Percentiles rank a stretch among this genome's conserved stretches.
phyloP scores from a whole-genome alignment of 805 yeast species.

The Wickerhamiella lipophila region DNA sequence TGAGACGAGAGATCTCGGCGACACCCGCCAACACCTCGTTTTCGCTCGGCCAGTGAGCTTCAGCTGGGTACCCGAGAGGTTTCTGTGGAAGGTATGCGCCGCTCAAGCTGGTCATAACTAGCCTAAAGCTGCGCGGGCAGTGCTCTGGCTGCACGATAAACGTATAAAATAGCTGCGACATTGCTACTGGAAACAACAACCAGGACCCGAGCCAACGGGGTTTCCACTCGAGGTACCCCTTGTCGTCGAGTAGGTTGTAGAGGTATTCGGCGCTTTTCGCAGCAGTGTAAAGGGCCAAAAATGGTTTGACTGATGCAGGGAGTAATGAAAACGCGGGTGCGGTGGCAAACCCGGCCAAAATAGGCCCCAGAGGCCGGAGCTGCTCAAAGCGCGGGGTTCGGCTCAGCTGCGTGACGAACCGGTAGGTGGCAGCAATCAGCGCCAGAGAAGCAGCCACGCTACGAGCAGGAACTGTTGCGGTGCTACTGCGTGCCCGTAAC shows the following conservation, averaged over 20 bases:
- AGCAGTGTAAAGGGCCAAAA: slow-evolving; percentile 26
- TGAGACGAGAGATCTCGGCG: slow-evolving; percentile 23
- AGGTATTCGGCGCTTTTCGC: slow-evolving; percentile 28
- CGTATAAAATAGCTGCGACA: slow-evolving; percentile 30
- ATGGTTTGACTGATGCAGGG: slow-evolving; percentile 22
- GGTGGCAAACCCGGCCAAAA: slow-evolving; percentile 5
- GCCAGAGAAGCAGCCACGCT: slow-evolving; percentile 9
- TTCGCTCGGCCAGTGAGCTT: slow-evolving; percentile 27
- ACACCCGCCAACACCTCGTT: slow-evolving; percentile 26
- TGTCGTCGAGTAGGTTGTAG: slow-evolving; percentile 28
- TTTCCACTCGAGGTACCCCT: slow-evolving; percentile 25
- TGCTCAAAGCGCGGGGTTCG: background rate
- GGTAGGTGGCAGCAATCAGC: slow-evolving; percentile 9
- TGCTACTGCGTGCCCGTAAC: background rate
- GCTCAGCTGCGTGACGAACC: background rate
- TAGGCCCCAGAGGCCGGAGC: slow-evolving; percentile 4
- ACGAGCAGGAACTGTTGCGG: background rate
- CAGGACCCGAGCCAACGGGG: slow-evolving; percentile 31
- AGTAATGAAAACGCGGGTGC: slow-evolving; percentile 16
- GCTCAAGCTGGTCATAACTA: slow-evolving; percentile 24
- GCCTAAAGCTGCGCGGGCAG: slow-evolving; percentile 26
- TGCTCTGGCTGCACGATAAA: slow-evolving; percentile 28
- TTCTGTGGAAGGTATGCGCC: slow-evolving; percentile 24
- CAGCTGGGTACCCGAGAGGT: slow-evolving; percentile 25
- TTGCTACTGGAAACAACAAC: slow-evolving; percentile 32